Evolutionary conservation across 139 green algal genomes (phyloP), one percentile per base, ranked within the genome.

Genomic region (Chlorella sp.): DNA sequence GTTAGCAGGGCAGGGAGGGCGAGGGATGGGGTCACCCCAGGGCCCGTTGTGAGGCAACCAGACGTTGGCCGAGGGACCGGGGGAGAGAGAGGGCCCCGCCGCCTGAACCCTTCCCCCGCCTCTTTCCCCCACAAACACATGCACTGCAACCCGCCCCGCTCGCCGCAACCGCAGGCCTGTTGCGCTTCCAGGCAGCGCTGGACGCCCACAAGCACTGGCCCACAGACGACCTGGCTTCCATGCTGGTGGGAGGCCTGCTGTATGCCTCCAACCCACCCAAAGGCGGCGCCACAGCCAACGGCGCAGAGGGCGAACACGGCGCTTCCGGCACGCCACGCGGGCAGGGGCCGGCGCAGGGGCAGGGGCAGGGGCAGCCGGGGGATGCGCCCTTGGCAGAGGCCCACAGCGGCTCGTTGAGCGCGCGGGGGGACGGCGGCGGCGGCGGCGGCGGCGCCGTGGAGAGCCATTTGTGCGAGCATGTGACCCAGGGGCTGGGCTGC

Each of bases 201-300:
- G 85, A 83, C 1, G 85, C 69, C 30, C 85, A 89, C 69, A 68
- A 37, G 32, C 69, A 73, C 24, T 89, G 85, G 85, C 69, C 85
- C 12, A 53, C 42, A 18, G 85, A 89, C 32, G 85, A 89, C 30
- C 69, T 89, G 18, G 85, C 85, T 7, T 22, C 19, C 32, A 53
- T 89, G 69, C 85, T 89, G 19, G 85, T 26, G 15, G 85, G 85
- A 19, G 37, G 22, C 28, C 53, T 76, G 81, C 81, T 86, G 53
- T 57, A 86, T 14, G 57, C 60, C 19, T 36, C 82, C 26, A 2
- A 37, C 15, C 9, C 37, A 21, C 12, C 28, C 79, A n/a, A 12
- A 22, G 28, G 15, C 28, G 26, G 80, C 42, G 18, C 36, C 19
- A 42, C 42, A 69, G 79, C 79, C 36, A 40, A 3, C 37, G 77